Evolutionary conservation across 305 asterid genomes (phyloP), one percentile per base, ranked within the genome.

Genomic region (Solanum hybrid): DNA sequence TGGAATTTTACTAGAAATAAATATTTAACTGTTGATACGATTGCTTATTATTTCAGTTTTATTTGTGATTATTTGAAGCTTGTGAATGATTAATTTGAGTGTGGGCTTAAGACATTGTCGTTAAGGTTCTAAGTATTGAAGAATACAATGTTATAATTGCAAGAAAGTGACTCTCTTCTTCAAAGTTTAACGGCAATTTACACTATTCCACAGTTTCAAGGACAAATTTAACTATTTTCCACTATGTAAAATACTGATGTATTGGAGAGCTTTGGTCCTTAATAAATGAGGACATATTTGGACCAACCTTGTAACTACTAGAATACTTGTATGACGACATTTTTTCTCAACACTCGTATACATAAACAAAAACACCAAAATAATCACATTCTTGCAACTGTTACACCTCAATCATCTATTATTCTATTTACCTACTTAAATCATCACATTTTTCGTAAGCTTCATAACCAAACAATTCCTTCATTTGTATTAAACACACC

Each of bases 281-380:
- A 42, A 42, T 42, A 42, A 42, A 42, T 42, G 18, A 4, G 64
- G 64, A 46, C 64, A 46, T 46, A 46, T 46, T 46, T 46, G 64
- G 20, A 46, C 64, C 64, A 46, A 46, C 18, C 64, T 46, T 46
- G 64, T 46, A 46, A 46, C 0, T 13, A 0, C 20, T 13, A 46
- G 20, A 46, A 46, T 14, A 46, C 0, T 46, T 46, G 0, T 42
- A 46, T 46, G 3, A 14, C 8, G 0, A 46, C 8, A 12, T 0
- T 46, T 46, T 46, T 46, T 40, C 64, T 46, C 22, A 46, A 40
- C 64, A 51, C 5, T 61, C 11, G 0, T 18, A 20, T 8, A 20
- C 71, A 8, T 61, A 61, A 20, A 61, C 26, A 61, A 61, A 61
- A 61, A 20, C 11, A 61, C 26, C 71, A 0, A 61, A 20, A 61